Base-by-base conservation (phyloP, 331 rosid genomes). In the Prunus yedoensis region DNA sequence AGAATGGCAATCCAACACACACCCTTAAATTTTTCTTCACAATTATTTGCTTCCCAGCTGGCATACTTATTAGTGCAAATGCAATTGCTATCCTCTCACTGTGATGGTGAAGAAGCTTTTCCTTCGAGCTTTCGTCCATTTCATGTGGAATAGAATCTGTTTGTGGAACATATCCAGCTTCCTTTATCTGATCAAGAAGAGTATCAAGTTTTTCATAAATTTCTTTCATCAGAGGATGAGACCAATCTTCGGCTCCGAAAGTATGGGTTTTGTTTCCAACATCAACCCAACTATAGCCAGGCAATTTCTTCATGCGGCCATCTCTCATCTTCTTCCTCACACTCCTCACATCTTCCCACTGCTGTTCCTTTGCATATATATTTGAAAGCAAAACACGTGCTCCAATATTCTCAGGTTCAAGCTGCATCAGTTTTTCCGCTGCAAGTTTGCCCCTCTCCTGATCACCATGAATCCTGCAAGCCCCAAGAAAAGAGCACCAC, bases 11-110 rank as follows among this genome's bases (percentile, higher is more conserved):
- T 82, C 80, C 35, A 68, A 43, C n/a, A 30, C 85, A 74, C 28
- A 82, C 79, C 65, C 79, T 77, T 20, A 82, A 2, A 30, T 82
- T 82, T 54, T 82, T 82, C 79, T 82, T 77, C 76, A 82, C 80
- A 47, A 78, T 75, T 18, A 70, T 75, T 66, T 72, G 86, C 70
- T 83, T 83, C 61, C 75, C 77, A 13, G 46, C 17, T 0, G 83
- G 80, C 60, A 58, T 32, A 64, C 38, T 79, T 49, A 58, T 20
- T 9, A 79, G 46, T 3, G 79, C 79, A 74, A 82, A 82, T 67
- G 85, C 80, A 77, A 82, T 68, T 17, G 77, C 82, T 72, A 82
- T 77, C 38, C 86, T 56, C 83, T 83, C 78, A 20, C 81, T 78
- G 47, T 74, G 86, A 79, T 57, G 81, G 65, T 83, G 83, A 74